These are phyloP conservation scores for Ilex asprella DNA, from an alignment of 257 asterid genomes.

Conservation along the genomic window DNA sequence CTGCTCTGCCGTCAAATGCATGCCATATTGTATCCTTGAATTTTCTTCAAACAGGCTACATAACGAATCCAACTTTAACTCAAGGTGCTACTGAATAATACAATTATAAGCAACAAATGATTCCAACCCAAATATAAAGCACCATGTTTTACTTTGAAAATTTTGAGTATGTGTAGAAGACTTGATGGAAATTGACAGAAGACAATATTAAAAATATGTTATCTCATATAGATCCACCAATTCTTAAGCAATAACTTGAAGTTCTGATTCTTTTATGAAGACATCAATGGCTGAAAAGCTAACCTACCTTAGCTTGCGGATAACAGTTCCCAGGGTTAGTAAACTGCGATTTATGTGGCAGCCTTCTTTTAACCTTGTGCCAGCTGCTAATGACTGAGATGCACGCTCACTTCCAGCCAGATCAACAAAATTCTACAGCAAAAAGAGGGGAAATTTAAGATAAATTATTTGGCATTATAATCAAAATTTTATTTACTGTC, in stretches of 20 bases:
- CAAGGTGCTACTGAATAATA: neutral
- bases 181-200: too few relatives aligned
- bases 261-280: neutral
- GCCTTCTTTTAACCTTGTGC: constrained; percentile 92
- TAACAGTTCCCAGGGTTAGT: constrained; percentile 84
- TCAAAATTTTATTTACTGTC: neutral
- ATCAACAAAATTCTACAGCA: constrained; percentile 75
- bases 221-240: too few relatives aligned
- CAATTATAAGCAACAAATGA: too few relatives aligned
- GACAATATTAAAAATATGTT: too few relatives aligned
- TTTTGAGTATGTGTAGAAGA: too few relatives aligned
- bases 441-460: constrained; percentile 12
- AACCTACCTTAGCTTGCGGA: constrained; percentile 82
- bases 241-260: neutral
- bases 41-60: neutral
- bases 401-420: constrained; percentile 98
- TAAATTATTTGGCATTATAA: constrained; percentile 1
- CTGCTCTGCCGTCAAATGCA: too few relatives aligned
- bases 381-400: constrained; percentile 86
- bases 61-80: neutral
- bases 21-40: neutral
- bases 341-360: constrained; percentile 96
- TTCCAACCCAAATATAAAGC: too few relatives aligned
- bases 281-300: neutral
- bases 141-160: too few relatives aligned